phyloP scores from a whole-genome alignment of 83 land plant genomes.

The Larix sibirica region DNA sequence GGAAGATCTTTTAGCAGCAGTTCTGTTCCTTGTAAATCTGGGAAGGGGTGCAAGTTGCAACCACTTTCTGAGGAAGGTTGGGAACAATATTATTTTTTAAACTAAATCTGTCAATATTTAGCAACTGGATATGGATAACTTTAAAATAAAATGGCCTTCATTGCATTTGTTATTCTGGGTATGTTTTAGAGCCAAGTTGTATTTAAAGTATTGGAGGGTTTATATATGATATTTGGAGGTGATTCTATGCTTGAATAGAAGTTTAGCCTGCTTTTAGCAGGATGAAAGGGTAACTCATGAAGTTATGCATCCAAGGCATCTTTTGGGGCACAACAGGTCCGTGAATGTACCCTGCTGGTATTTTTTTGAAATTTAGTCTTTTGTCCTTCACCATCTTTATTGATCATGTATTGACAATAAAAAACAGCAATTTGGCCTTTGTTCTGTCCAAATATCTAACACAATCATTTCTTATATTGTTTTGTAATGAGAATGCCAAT shows the following conservation, averaged over 20 bases:
- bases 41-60: slow-evolving; percentile 8
- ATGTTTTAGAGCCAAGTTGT: not conserved
- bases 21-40: not conserved
- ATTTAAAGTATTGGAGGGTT: not conserved
- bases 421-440: not conserved
- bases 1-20: not conserved
- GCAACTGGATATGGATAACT: not conserved
- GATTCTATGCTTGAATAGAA: not conserved
- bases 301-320: too few relatives aligned
- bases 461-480: not conserved
- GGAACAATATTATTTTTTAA: not conserved
- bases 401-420: not conserved
- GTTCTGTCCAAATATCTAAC: not conserved
- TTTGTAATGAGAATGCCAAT: not conserved
- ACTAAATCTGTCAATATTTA: not conserved
- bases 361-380: too few relatives aligned
- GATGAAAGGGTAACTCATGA: too few relatives aligned
- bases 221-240: not conserved
- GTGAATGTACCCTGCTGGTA: too few relatives aligned
- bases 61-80: not conserved
- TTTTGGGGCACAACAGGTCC: too few relatives aligned
- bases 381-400: too few relatives aligned
- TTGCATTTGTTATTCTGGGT: not conserved
- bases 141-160: not conserved
- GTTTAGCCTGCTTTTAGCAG: too few relatives aligned